phyloP scores from a whole-genome alignment of 805 yeast genomes.

The Ogataea chonburiensis region DNA sequence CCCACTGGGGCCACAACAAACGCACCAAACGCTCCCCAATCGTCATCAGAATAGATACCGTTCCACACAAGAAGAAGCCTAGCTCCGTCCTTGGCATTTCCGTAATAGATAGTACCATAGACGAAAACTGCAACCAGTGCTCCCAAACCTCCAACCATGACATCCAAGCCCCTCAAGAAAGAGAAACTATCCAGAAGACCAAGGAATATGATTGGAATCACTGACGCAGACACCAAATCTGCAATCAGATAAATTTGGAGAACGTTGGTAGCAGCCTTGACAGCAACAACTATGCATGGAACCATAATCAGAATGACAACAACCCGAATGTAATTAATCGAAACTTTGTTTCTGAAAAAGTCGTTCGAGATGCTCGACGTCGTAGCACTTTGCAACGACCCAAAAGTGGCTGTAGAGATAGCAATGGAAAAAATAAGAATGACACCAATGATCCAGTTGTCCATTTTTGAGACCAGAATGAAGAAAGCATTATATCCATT shows the following conservation, averaged over 20 bases:
- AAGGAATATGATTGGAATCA: conserved; percentile 78
- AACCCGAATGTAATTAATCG: conserved; percentile 62
- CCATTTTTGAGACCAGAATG: conserved; percentile 67
- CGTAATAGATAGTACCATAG: conserved; percentile 80
- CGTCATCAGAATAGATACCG: conserved; percentile 72
- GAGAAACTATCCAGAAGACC: conserved; percentile 69
- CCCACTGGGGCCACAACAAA: conserved; percentile 89
- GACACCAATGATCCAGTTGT: conserved; percentile 84
- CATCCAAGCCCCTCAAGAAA: conserved; percentile 76
- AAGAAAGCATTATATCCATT: conserved; percentile 71
- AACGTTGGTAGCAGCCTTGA: conserved; percentile 77
- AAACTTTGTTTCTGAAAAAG: conserved; percentile 76
- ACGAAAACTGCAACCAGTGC: conserved; percentile 78
- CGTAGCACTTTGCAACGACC: conserved; percentile 83
- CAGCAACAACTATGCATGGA: conserved; percentile 85
- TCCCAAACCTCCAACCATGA: conserved; percentile 80
- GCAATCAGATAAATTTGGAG: conserved; percentile 87
- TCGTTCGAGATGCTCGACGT: conserved; percentile 89
- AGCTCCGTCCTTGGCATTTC: conserved; percentile 73
- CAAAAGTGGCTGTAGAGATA: conserved; percentile 85
- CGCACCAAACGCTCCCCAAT: conserved; percentile 96
- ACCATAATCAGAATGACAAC: conserved; percentile 74
- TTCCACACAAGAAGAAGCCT: conserved; percentile 69
- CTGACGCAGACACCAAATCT: conserved; percentile 82
- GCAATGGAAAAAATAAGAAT: conserved; percentile 70